Conservation (phyloP, 805 yeast species). For the Saccharomycodes ludwigii region DNA sequence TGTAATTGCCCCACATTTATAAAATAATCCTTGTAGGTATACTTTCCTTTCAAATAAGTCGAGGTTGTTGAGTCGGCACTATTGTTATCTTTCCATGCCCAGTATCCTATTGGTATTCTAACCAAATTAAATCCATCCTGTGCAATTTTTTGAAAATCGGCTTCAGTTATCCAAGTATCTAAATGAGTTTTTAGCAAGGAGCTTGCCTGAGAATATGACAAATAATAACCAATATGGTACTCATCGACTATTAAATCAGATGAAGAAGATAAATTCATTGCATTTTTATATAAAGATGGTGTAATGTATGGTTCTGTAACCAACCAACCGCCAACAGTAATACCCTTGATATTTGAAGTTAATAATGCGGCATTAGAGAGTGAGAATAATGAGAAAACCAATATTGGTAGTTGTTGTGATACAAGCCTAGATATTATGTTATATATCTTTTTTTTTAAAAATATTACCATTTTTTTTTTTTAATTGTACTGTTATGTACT, state of each 20-base stretch:
- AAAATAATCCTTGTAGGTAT: slow-evolving; percentile 42
- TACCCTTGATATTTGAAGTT: no score
- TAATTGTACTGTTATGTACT: no score
- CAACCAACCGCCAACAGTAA: slow-evolving; percentile 62
- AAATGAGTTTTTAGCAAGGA: slow-evolving; percentile 38
- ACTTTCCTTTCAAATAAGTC: slow-evolving; percentile 9
- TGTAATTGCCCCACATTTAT: slow-evolving; percentile 49
- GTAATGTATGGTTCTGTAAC: slow-evolving; percentile 61
- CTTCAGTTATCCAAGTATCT: slow-evolving; percentile 45
- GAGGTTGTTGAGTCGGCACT: slow-evolving; percentile 11
- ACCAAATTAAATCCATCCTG: slow-evolving; percentile 51
- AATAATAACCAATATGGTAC: slow-evolving; percentile 34
- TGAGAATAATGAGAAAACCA: no score
- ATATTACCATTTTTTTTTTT: no score
- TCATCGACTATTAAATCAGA: slow-evolving; percentile 39
- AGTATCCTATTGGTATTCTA: slow-evolving; percentile 70
- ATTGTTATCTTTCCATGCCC: slow-evolving; percentile 47
- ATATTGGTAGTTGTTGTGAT: no score
- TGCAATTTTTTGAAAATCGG: slow-evolving; percentile 41
- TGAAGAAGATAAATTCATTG: slow-evolving; percentile 17
- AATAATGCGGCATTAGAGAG: no score
- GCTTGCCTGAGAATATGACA: slow-evolving; percentile 37
- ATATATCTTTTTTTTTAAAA: no score
- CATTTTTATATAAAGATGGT: slow-evolving; percentile 43
- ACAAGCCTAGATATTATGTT: no score